These are phyloP conservation scores for Schizophyllum amplum DNA, from an alignment of 1,284 basidiomycete species.

Conservation along the genomic window DNA sequence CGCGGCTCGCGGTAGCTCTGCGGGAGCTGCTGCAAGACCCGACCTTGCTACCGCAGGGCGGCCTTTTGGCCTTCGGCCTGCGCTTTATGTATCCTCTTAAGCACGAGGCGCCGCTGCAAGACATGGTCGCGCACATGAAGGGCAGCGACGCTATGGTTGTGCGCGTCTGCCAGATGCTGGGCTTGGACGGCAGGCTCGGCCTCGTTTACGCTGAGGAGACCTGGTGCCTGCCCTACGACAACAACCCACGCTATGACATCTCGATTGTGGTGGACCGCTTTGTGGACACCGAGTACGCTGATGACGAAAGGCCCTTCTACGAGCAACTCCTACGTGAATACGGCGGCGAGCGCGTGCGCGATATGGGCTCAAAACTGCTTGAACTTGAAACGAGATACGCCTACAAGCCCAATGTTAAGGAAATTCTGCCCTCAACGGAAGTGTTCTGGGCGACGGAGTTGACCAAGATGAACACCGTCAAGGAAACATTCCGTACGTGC, in stretches of 20 bases:
- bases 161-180: neutral
- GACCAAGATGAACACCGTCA: neutral
- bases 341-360: neutral
- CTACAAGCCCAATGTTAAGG: too few species aligned
- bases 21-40: constrained; percentile 14
- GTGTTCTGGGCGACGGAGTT: neutral
- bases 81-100: constrained; percentile 21
- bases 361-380: too few species aligned
- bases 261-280: neutral
- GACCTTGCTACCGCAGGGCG: constrained; percentile 21
- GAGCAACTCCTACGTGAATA: neutral
- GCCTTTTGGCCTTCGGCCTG: constrained; percentile 26
- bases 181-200: neutral
- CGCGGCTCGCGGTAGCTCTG: constrained; percentile 5
- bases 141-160: constrained; percentile 16
- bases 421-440: neutral
- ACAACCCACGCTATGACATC: too few species aligned
- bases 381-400: too few species aligned
- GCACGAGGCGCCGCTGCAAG: neutral
- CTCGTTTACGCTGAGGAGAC: neutral
- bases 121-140: constrained; percentile 15
- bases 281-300: neutral
- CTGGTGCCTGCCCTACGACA: too few species aligned
- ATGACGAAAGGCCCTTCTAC: too few species aligned
- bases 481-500: neutral